Conservation (phyloP, 352 stramenopile genomes). For the Pilasporangium apinafurcum region DNA sequence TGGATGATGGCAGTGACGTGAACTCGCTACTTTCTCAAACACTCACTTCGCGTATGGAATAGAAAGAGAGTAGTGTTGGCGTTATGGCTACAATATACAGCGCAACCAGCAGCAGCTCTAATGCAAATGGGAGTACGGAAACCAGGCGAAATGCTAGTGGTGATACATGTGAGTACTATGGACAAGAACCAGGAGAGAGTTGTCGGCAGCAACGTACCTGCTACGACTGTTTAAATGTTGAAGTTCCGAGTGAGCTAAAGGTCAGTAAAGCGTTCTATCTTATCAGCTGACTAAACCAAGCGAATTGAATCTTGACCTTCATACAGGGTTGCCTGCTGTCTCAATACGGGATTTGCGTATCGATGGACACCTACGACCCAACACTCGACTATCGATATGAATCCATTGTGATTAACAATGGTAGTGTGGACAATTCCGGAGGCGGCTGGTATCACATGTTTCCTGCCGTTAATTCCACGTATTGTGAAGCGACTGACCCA, state of each 20-base stretch:
- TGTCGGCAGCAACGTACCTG: constrained; percentile 43
- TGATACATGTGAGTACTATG: constrained; percentile 45
- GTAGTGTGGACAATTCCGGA: constrained; percentile 13
- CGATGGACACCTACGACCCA: constrained; percentile 37
- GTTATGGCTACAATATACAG: too few species aligned
- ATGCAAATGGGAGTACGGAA: too few species aligned
- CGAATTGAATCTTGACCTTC: neutral
- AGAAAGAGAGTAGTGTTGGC: too few species aligned
- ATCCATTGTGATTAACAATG: constrained; percentile 23
- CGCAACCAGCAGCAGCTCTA: too few species aligned
- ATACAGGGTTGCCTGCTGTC: constrained; percentile 33
- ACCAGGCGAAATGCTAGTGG: too few species aligned
- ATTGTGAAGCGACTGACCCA: constrained; percentile 35
- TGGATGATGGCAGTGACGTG: too few species aligned
- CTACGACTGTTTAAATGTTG: constrained; percentile 53
- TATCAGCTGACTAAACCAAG: neutral
- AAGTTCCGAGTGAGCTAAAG: neutral
- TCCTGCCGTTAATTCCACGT: constrained; percentile 36
- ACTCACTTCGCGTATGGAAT: too few species aligned
- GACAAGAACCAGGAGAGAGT: constrained; percentile 12
- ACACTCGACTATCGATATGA: constrained; percentile 28
- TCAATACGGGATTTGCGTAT: constrained; percentile 30
- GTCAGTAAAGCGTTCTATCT: neutral
- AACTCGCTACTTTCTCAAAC: too few species aligned
- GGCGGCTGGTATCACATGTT: constrained; percentile 37